These are phyloP conservation scores for Rhypophila decipiens DNA, from an alignment of 495 filamentous ascomycete species.

Conservation along the genomic window DNA sequence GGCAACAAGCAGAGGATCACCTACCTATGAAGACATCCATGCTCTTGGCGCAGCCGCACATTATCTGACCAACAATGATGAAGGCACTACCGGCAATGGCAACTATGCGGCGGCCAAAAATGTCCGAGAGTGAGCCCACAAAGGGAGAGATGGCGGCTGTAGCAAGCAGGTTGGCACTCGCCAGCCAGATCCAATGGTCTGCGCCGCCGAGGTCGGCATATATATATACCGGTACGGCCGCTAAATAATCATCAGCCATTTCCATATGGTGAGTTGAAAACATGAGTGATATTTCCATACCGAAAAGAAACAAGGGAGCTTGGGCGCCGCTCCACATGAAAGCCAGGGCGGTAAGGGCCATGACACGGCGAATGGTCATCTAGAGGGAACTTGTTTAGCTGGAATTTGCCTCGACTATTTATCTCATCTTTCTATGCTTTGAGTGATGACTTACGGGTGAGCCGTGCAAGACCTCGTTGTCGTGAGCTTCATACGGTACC, in stretches of 20 bases:
- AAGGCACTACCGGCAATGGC: slow-evolving; percentile 54
- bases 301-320: slow-evolving; percentile 22
- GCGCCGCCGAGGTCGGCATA: slow-evolving; percentile 59
- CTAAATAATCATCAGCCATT: slow-evolving; percentile 3
- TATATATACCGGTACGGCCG: slow-evolving; percentile 34
- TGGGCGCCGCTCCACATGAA: slow-evolving; percentile 25
- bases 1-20: neutral
- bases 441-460: too few species aligned
- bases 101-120: slow-evolving; percentile 61
- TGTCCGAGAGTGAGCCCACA: slow-evolving; percentile 63
- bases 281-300: slow-evolving; percentile 8
- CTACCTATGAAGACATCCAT: slow-evolving; percentile 68
- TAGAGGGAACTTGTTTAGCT: too few species aligned
- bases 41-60: slow-evolving; percentile 53
- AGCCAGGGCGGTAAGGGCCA: slow-evolving; percentile 20
- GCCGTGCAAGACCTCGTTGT: too few species aligned
- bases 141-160: slow-evolving; percentile 66
- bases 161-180: slow-evolving; percentile 60
- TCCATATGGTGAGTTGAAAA: neutral
- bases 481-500: too few species aligned
- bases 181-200: slow-evolving; percentile 69
- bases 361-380: slow-evolving; percentile 4
- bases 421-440: too few species aligned
- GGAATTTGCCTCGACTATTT: too few species aligned
- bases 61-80: slow-evolving; percentile 60